Base-by-base conservation (phyloP, 208 protist species). In the Leishmania guyanensis region DNA sequence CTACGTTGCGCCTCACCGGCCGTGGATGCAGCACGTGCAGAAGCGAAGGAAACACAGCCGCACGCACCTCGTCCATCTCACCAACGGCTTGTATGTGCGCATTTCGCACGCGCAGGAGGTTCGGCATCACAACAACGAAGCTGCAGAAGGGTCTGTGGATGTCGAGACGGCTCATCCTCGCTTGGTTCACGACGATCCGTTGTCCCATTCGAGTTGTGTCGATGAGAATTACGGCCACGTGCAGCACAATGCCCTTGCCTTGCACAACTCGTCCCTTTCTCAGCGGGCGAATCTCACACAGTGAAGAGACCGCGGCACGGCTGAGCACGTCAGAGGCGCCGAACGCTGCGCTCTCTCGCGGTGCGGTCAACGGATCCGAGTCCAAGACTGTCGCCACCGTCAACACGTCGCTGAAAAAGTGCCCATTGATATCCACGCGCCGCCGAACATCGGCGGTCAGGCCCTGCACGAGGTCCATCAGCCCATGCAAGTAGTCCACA, bases 61-160 rank as follows among this genome's bases (percentile, higher is more conserved):
- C 69, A 29, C 64, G 50, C 43, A 95, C 33, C n/a, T 72, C 53
- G 26, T 86, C 73, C 2, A 97, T 81, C 71, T 94, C 91, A 1
- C 92, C 94, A 36, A 96, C 75, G 71, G 87, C 86, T 33, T 94
- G 89, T 22, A 97, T 71, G 65, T 91, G 75, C 48, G 89, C 71
- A 65, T 83, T 79, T 0, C 85, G 83, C 51, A 89, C 89, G 0
- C 84, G 86, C 46, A 22, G 72, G 5, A 86, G 82, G 46, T 77
- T 82, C 33, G 92, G 92, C 43, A 86, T 81, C 48, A 88, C 85
- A 3, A 92, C 78, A 20, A 92, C 58, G 65, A 97, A 97, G 74
- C 90, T 92, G 2, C 89, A 85, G 39, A 86, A 89, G 20, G 89
- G 83, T 29, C 81, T 80, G 29, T 22, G 20, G 20, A 97, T 72